Base-by-base conservation (phyloP, 208 protist species). In the Trypanosoma avium region DNA sequence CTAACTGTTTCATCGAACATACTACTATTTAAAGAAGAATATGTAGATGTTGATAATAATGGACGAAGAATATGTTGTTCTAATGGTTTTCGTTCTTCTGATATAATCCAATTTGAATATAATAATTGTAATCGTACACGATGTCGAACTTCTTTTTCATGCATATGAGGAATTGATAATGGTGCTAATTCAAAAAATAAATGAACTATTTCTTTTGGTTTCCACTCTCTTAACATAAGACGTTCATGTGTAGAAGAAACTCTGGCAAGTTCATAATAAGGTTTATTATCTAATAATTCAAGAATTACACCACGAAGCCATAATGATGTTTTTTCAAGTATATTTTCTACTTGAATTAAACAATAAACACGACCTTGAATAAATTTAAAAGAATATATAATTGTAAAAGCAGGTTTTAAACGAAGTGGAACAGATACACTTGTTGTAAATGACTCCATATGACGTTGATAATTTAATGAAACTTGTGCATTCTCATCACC, bases 281-380 rank as follows among this genome's bases (percentile, higher is more conserved):
- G 64, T 30, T 72, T 70, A 0, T 67, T 33, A 46, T 86, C 80
- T 17, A 88, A 49, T 8, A 93, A 61, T 46, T 80, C 71, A 35
- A 94, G 73, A 50, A 90, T 27, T 19, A 75, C 83, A 49, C 84
- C 88, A 22, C 88, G 88, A 60, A 94, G 52, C 84, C 85, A 92
- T 32, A 94, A 69, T 30, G 88, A 94, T 3, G 82, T 92, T 21
- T 63, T 52, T 22, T 67, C 35, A 30, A 94, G 71, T 8, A 77
- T 45, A 45, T 91, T 94, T n/a, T 58, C 53, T 67, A 90, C 69
- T 35, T 59, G 73, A 45, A 90, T 84, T 1, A 92, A 61, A 54
- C 84, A 91, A 69, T 92, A 92, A 29, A 95, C 81, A 48, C 84
- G 82, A 10, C 76, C 73, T 35, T 92, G 79, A 47, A 83, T 79